phyloP scores from a whole-genome alignment of 768 basidiomycete genomes.

The Lactarius trivialis region DNA sequence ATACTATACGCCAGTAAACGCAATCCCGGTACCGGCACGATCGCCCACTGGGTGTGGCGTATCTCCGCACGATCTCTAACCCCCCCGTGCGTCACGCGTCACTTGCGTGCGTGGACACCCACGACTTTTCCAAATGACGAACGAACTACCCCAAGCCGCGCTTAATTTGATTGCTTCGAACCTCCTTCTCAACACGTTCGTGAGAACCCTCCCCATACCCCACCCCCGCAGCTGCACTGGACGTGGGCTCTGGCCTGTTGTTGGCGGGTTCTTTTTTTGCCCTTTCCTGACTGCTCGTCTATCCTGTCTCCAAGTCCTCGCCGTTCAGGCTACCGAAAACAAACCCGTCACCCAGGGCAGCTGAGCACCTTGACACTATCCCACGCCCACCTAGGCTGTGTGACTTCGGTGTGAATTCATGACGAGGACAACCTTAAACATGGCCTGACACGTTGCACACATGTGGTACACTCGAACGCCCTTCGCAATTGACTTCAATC shows the following conservation, averaged over 20 bases:
- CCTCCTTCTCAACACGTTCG: not conserved
- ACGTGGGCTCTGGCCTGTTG: not conserved
- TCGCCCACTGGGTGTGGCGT: not conserved
- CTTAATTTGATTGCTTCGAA: not conserved
- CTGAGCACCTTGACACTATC: not conserved
- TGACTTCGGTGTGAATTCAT: not conserved
- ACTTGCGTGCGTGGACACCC: not conserved
- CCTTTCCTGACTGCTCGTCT: not conserved
- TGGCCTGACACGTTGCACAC: not conserved
- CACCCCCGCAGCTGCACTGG: not conserved
- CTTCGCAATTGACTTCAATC: not conserved
- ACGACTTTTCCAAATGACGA: conserved; percentile 2
- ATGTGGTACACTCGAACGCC: not conserved
- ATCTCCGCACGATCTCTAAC: conserved; percentile 9
- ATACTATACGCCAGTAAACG: not conserved
- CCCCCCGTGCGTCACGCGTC: not conserved
- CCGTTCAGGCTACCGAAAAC: not conserved
- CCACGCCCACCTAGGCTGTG: not conserved
- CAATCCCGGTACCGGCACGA: not conserved
- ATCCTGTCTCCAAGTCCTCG: not conserved
- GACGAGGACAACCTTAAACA: not conserved
- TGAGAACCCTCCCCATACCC: not conserved
- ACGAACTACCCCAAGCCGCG: not conserved
- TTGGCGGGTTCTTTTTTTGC: too few species aligned
- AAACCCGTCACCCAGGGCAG: not conserved